Conservation (phyloP, 1,139 yeast genomes). For the Oligophagozyma castellii region DNA sequence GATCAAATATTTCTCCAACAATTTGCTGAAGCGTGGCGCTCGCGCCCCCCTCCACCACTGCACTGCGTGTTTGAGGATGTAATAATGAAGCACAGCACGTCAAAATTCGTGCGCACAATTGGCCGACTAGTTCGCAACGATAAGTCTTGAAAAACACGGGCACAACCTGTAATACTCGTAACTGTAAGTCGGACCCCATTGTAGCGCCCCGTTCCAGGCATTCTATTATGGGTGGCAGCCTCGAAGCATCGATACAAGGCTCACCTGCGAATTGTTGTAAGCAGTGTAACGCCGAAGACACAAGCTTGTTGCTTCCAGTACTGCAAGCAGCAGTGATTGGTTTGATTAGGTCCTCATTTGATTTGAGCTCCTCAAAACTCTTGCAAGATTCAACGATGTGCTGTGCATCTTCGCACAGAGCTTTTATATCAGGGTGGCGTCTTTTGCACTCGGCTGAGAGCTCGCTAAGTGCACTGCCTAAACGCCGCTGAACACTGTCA, state of each 20-base stretch:
- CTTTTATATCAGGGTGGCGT: conserved; percentile 48
- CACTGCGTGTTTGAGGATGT: conserved; percentile 50
- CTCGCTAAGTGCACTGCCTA: conserved; percentile 41
- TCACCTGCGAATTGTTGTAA: conserved; percentile 44
- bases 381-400: conserved; percentile 31
- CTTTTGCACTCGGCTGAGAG: conserved; percentile 61
- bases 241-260: conserved; percentile 37
- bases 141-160: conserved; percentile 65
- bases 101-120: conserved; percentile 43
- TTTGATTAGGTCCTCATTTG: conserved; percentile 37
- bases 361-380: conserved; percentile 20
- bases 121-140: conserved; percentile 39
- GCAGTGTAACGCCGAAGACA: conserved; percentile 57
- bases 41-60: conserved; percentile 77
- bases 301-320: conserved; percentile 60
- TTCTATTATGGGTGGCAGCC: conserved; percentile 43
- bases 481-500: conserved; percentile 33
- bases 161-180: conserved; percentile 73
- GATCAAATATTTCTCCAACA: conserved; percentile 59
- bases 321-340: conserved; percentile 69
- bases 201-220: conserved; percentile 64
- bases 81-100: conserved; percentile 52
- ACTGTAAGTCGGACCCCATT: conserved; percentile 68
- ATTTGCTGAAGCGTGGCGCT: conserved; percentile 86
- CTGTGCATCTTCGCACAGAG: conserved; percentile 51